A percentile compares a stretch with the other conserved stretches of the same genome.
Conservation (phyloP, 2,329 filamentous ascomycete genomes). For the Colletotrichum endophyticum region DNA sequence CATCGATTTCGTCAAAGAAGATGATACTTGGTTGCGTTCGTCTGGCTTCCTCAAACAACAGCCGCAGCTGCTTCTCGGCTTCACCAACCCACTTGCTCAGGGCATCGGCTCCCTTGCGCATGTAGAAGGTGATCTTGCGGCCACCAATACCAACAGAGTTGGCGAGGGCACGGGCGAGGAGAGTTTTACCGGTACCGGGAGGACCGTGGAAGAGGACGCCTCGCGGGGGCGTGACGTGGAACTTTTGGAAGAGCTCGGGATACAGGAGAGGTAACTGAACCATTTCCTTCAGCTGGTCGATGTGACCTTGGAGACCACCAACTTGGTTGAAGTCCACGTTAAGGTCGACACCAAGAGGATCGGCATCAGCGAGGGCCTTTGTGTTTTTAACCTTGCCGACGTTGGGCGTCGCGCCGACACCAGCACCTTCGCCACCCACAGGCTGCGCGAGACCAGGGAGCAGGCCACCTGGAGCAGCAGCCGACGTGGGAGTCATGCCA, state of each 20-base stretch:
- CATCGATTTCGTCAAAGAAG: slow-evolving; percentile 99
- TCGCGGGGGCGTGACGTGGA: slow-evolving; percentile 91
- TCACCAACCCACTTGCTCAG: slow-evolving; percentile 99
- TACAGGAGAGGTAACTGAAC: slow-evolving; percentile 93
- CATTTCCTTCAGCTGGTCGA: slow-evolving; percentile 99
- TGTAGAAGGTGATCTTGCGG: slow-evolving; percentile 97
- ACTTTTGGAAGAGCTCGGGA: slow-evolving; percentile 89
- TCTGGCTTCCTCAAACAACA: slow-evolving; percentile 94
- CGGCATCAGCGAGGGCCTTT: slow-evolving; percentile 89
- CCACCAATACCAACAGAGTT: slow-evolving; percentile 89
- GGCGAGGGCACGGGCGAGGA: slow-evolving; percentile 91
- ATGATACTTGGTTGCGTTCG: slow-evolving; percentile 98
- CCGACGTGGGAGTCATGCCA: slow-evolving; percentile 62
- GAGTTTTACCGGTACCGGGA: slow-evolving; percentile 95
- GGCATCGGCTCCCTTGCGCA: slow-evolving; percentile 98
- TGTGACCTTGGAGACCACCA: slow-evolving; percentile 89
- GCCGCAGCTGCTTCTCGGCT: slow-evolving; percentile 89
- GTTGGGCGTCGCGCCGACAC: slow-evolving; percentile 67
- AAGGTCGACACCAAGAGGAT: slow-evolving; percentile 90
- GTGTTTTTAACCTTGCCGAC: slow-evolving; percentile 93
- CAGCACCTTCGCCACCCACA: slow-evolving; percentile 31
- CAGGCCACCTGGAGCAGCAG: slow-evolving; percentile 48
- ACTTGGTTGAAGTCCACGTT: slow-evolving; percentile 95
- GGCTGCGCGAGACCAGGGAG: slow-evolving; percentile 42
- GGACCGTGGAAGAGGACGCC: slow-evolving; percentile 97